Evolutionary conservation across 495 filamentous ascomycete species (phyloP).

Genomic region (Penicillium cinerascens): DNA sequence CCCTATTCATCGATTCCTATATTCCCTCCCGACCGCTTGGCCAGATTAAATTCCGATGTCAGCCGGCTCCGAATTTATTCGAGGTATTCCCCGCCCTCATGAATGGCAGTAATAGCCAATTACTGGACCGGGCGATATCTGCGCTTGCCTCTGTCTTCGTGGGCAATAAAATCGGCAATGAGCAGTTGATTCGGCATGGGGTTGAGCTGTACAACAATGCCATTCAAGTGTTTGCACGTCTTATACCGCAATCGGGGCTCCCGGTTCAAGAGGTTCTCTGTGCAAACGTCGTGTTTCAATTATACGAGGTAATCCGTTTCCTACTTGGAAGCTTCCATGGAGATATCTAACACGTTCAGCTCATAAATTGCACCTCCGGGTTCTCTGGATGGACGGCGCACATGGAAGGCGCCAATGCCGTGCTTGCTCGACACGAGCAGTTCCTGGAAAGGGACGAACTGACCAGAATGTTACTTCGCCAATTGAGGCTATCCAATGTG

Average conservation of each 20-base stretch:
- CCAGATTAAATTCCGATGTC: slow-evolving; percentile 7
- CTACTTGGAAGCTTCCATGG: not conserved
- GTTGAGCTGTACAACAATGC: slow-evolving; percentile 10
- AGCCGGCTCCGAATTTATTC: slow-evolving; percentile 6
- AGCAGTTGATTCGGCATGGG: slow-evolving; percentile 7
- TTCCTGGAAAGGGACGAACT: slow-evolving; percentile 4
- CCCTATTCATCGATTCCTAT: slow-evolving; percentile 15
- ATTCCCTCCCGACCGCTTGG: slow-evolving; percentile 4
- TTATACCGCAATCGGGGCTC: slow-evolving; percentile 4
- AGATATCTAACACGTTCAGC: slow-evolving; percentile 1
- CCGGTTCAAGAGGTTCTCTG: slow-evolving; percentile 14
- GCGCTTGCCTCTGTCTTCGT: slow-evolving; percentile 15
- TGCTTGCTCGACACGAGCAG: slow-evolving; percentile 9
- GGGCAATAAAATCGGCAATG: slow-evolving; percentile 11
- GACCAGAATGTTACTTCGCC: slow-evolving; percentile 9
- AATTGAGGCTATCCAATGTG: slow-evolving; percentile 15
- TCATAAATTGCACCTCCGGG: slow-evolving; percentile 13
- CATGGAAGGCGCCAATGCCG: slow-evolving; percentile 17
- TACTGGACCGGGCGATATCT: slow-evolving; percentile 10
- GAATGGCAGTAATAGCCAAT: slow-evolving; percentile 9
- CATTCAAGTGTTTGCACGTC: slow-evolving; percentile 5
- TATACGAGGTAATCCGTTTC: slow-evolving; percentile 8
- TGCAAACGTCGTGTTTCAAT: slow-evolving; percentile 13
- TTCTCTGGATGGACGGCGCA: slow-evolving; percentile 17
- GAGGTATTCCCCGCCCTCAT: slow-evolving; percentile 9